Evolutionary conservation across 768 basidiomycete genomes (phyloP), one percentile per base, ranked within the genome.

Genomic region (Suillus clintonianus): DNA sequence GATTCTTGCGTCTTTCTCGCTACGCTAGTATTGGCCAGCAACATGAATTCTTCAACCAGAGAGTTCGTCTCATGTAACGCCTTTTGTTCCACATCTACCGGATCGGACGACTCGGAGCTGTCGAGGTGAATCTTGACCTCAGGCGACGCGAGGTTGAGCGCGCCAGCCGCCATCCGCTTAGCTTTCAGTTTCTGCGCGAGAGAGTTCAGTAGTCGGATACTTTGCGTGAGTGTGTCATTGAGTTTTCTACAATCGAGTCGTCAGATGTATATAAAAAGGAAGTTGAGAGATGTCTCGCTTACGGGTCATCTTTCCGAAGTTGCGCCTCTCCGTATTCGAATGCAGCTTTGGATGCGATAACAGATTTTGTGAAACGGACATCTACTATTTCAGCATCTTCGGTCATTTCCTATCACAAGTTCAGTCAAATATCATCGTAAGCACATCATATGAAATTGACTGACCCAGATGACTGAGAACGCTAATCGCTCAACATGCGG

Each of bases 301-400:
- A 95, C 95, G 84, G 83, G 77, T 99, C 91, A 70, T 99, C 97
- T 72, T 96, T 96, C 47, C 95, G 86, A 32, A 90, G 82, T 73
- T 99, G 97, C 5, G 97, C 97, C 65, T 95, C 95, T 71, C 94
- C 94, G 68, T 99, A 99, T 22, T 96, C 97, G 77, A 99, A 98
- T 0, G 97, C 95, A 56, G 89, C 90, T 73, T 98, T 99, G 5
- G 94, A 95, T 10, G 94, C 90, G 65, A 99, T 99, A 9, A 99
- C 96, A 0, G 95, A 97, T 76, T 99, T 99, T 5, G 89, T 92
- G 71, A 97, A 99, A 55, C 92, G 83, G 45, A 95, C 91, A 65
- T 92, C 89, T 59, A 95, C 89, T 37, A 99, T 97, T 50, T 97
- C 86, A 3, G 93, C 96, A 36, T 94, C 87, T 0, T 90, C 86